Evolutionary conservation across 345 rosid species (phyloP).

Genomic region (Kernera saxatilis): DNA sequence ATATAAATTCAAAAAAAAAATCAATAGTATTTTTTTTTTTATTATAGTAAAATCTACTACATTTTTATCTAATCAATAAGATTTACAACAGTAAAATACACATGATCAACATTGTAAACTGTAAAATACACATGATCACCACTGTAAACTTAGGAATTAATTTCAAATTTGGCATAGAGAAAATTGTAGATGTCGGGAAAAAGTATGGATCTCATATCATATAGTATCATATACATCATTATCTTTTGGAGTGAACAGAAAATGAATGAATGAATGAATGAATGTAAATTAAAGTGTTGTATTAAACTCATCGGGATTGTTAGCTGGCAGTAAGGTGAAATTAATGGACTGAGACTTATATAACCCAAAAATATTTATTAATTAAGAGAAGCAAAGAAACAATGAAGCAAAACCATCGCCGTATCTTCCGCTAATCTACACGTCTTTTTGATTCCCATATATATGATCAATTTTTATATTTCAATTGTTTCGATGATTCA

Average conservation of each 20-base stretch:
- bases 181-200: constrained; percentile 1
- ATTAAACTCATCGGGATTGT: constrained; percentile 33
- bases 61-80: not conserved
- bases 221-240: constrained; percentile 7
- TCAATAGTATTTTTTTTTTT: too few relatives aligned
- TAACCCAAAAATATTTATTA: constrained; percentile 13
- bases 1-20: too few relatives aligned
- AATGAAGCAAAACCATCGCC: constrained; percentile 33
- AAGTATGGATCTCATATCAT: constrained; percentile 19
- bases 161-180: not conserved
- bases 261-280: constrained; percentile 17
- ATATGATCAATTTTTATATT: constrained; percentile 13
- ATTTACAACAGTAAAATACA: not conserved
- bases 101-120: not conserved
- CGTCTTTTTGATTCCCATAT: constrained; percentile 33
- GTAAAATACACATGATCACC: not conserved
- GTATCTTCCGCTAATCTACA: constrained; percentile 37
- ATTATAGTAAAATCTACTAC: not conserved
- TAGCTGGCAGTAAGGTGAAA: constrained; percentile 38
- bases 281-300: constrained; percentile 1
- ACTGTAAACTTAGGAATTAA: not conserved
- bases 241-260: constrained; percentile 5
- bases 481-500: constrained; percentile 19
- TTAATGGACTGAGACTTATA: constrained; percentile 31
- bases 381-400: constrained; percentile 23